Conservation (phyloP, 345 rosid species). For the Eutrema japonicum region DNA sequence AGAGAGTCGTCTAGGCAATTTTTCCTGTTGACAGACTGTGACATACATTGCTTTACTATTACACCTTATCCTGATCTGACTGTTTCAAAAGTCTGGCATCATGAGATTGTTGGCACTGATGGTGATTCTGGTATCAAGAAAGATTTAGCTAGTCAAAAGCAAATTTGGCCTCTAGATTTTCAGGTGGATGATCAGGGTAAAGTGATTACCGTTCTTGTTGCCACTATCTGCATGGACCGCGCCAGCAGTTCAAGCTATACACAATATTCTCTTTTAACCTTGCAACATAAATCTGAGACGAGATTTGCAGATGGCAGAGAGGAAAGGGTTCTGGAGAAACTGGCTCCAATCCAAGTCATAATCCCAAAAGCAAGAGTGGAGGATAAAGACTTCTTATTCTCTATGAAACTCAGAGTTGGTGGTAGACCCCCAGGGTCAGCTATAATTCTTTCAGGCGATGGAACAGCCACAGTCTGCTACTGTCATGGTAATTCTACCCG, state of each 20-base stretch:
- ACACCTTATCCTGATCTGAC: slow-evolving; percentile 50
- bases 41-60: slow-evolving; percentile 67
- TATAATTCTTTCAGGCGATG: slow-evolving; percentile 89
- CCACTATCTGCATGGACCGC: slow-evolving; percentile 89
- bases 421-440: slow-evolving; percentile 90
- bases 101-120: slow-evolving; percentile 79
- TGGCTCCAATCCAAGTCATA: slow-evolving; percentile 85
- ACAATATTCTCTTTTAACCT: slow-evolving; percentile 82
- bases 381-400: slow-evolving; percentile 83
- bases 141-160: slow-evolving; percentile 92
- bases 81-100: slow-evolving; percentile 71
- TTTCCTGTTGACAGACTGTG: slow-evolving; percentile 73
- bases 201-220: slow-evolving; percentile 83
- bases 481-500: slow-evolving; percentile 66
- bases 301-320: slow-evolving; percentile 46
- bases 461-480: slow-evolving; percentile 89
- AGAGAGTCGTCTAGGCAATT: slow-evolving; percentile 58
- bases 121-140: slow-evolving; percentile 82
- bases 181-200: slow-evolving; percentile 80
- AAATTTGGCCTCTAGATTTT: slow-evolving; percentile 89
- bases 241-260: slow-evolving; percentile 91
- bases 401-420: slow-evolving; percentile 86
- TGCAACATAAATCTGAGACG: slow-evolving; percentile 74
- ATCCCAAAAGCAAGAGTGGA: slow-evolving; percentile 98
- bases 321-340: slow-evolving; percentile 80